Base-by-base conservation (phyloP, 768 basidiomycete species). In the Crucibulum laeve region DNA sequence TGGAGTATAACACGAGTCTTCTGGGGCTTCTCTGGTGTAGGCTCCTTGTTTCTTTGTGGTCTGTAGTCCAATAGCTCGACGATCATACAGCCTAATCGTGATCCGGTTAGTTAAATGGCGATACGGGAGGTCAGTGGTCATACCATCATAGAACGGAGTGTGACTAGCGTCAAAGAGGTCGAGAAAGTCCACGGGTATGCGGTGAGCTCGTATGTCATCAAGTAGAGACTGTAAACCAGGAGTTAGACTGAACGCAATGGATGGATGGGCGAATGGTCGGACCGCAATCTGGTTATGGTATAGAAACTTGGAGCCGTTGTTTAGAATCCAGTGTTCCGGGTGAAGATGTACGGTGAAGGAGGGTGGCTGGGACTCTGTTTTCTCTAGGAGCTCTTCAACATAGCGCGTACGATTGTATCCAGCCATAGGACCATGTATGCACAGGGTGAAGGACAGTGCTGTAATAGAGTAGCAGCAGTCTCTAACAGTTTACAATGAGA, bases 121-220 rank as follows among this genome's bases (percentile, higher is more conserved):
- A 39, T 18, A 36, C 17, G 38, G 22, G 25, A 30, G 22, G 11
- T 43, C n/a, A 33, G 30, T 35, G 25, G 40, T 65, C 72, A 21
- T 46, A 88, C 89, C 90, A 59, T 91, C 86, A 59, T 91, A 92
- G 62, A 89, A 92, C 17, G 87, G 86, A 3, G 89, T 74, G 44
- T 71, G 73, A 3, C 80, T 78, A 17, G 73, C 64, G 48, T 92
- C 85, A 52, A 92, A 90, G 22, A 90, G 63, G 47, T 90, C 86
- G 10, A 91, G 69, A 58, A 88, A 90, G 64, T 92, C 90, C 23
- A 85, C 80, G 10, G 90, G 90, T 71, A 92, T 91, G 37, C 88
- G 74, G 52, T 87, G 79, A 5, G 83, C 82, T 37, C 87, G 79
- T 42, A 92, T 82, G 56, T 92, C 90, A 54, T 92, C 90, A 30